These are phyloP conservation scores for Talaromyces sp. DNA, from an alignment of 2,329 filamentous ascomycete genomes.

Conservation along the genomic window DNA sequence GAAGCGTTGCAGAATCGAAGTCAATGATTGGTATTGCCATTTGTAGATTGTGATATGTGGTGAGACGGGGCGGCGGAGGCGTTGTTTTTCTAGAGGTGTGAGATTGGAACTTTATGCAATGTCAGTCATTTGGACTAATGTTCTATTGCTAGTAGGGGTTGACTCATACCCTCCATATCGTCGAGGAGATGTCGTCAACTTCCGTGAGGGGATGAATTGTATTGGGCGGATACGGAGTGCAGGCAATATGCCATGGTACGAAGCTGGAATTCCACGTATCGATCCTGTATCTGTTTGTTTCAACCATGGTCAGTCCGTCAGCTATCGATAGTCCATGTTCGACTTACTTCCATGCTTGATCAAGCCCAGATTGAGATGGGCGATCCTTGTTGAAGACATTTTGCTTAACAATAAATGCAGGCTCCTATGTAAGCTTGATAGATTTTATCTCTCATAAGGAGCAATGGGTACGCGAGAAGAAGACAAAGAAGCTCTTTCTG, in stretches of 20 bases:
- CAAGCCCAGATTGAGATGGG: background rate
- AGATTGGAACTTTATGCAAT: slow-evolving; percentile 17
- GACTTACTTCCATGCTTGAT: slow-evolving; percentile 4
- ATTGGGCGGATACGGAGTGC: background rate
- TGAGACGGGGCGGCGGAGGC: slow-evolving; percentile 73
- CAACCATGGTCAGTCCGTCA: background rate
- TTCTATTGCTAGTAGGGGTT: no score
- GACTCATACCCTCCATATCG: background rate
- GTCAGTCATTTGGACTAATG: background rate
- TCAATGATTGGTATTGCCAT: slow-evolving; percentile 79
- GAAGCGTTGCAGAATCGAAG: slow-evolving; percentile 73
- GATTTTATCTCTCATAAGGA: background rate
- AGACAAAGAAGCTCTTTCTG: background rate
- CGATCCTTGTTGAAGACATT: background rate
- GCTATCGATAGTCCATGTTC: background rate
- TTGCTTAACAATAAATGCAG: background rate
- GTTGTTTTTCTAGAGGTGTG: slow-evolving; percentile 67
- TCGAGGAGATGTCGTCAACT: background rate
- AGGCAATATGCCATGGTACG: background rate
- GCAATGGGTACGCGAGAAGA: background rate
- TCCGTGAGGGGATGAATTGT: background rate
- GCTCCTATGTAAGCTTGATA: background rate
- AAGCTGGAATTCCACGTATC: background rate
- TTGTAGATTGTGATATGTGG: slow-evolving; percentile 86
- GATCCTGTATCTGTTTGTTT: background rate